Evolutionary conservation across 495 filamentous ascomycete species (phyloP), one percentile per base, ranked within the genome.

Genomic region (Delitschia confertaspora): DNA sequence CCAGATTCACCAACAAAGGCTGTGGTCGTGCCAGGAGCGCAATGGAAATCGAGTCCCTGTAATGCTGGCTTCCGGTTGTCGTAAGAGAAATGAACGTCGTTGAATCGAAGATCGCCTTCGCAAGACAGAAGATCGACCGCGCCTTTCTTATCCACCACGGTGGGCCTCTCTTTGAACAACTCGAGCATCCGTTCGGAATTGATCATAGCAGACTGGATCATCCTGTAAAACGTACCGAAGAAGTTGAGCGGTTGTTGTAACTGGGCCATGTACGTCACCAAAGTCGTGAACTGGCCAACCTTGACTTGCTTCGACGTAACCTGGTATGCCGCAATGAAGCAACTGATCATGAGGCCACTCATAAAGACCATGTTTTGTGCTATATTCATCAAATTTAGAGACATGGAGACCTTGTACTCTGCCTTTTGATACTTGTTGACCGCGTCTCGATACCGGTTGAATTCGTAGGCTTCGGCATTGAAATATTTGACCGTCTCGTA

Each of bases 401-500:
- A 93, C 52, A 85, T 77, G 6, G 86, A 71, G 19, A 95, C 87
- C 49, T 83, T 79, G 59, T 91, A 88, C 64, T 95, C 91, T 33
- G 85, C 83, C 39, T 64, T 69, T 61, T 98, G 93, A 63, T 79
- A 95, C 40, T 81, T 81, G 20, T 71, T 65, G 16, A 98, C 85
- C 3, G 89, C 86, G 2, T 69, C 61, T 13, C 85, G 73, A 56
- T 89, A 95, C 6, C 93, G 79, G 26, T 78, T 74, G 61, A 94
- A 95, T 56, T 98, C 91, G 61, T 88, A 94, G 5, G 78, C 71
- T 59, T 98, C 91, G 2, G 91, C 89, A 57, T 95, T 95, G 72
- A 98, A 98, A 59, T 96, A 96, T 61, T 98, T 96, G 56, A 98
- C 91, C 18, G 91, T 96, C 63, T 98, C 91, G 60, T 96, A 98